Evolutionary conservation across 768 basidiomycete species (phyloP), one percentile per base, ranked within the genome.

Genomic region (Boletus reticulatus): DNA sequence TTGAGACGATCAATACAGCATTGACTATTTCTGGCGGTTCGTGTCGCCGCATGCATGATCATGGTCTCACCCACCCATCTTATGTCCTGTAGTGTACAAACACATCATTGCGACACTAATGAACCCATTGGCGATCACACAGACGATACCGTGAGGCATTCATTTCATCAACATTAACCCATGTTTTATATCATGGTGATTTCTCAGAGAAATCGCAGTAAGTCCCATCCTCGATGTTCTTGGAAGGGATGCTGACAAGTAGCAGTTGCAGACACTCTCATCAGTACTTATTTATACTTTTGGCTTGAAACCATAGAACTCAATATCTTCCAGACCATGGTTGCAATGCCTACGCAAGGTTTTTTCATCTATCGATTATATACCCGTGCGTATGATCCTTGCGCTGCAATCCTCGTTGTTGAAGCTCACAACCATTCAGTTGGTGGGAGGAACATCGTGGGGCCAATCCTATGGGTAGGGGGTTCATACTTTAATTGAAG

Each of bases 321-420:
- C 52, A 1, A 60, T 50, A 14, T 17, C 6, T 9, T 17, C 6
- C 42, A 63, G 62, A 4, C 2, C 5, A 2, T 42, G 1, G 39
- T 53, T 43, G 31, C 51, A 24, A 2, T 44, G 14, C 22, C 17
- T 9, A 20, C 43, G 0, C 55, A 63, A 4, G 49, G 34, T 3
- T 57, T 49, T 29, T 57, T 60, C n/a, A 29, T 64, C 11, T 17
- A 60, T 41, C 53, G 62, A 27, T 38, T 64, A 6, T 59, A 52
- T 13, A 13, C 49, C 2, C 39, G 54, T 59, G 31, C 10, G 58
- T 43, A 6, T 12, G 9, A 17, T 8, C 20, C 12, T 16, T 46
- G 4, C 2, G 5, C 14, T 14, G 38, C 13, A 22, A 22, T 22
- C 6, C 24, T 24, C 11, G 24, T 12, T n/a, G 22, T 10, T 20